Evolutionary conservation across 345 rosid species (phyloP).

Genomic region (Lagerstroemia speciosa): DNA sequence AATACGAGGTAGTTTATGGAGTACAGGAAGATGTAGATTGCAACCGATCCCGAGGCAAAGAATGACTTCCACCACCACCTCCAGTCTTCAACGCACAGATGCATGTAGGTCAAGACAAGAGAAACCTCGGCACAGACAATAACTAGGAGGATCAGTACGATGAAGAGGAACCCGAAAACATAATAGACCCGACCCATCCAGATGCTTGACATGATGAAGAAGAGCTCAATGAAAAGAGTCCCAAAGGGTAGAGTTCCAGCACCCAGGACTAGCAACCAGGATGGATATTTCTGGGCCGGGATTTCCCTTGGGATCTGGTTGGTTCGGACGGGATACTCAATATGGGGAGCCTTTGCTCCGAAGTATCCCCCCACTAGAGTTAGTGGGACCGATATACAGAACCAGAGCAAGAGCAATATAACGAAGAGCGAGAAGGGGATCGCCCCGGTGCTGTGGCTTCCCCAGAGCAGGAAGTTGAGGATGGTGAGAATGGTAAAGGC

Average conservation of each 20-base stretch:
- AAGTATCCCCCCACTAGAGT: conserved; percentile 22
- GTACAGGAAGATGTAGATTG: conserved; percentile 20
- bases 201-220: conserved; percentile 22
- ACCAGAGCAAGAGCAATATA: conserved; percentile 20
- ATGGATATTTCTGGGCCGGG: conserved; percentile 24
- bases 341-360: conserved; percentile 21
- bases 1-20: conserved; percentile 20
- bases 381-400: conserved; percentile 25
- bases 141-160: conserved; percentile 18
- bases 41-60: conserved; percentile 23
- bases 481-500: conserved; percentile 16
- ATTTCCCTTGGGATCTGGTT: conserved; percentile 23
- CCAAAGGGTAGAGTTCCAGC: conserved; percentile 23
- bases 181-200: conserved; percentile 28
- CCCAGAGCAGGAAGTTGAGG: conserved; percentile 20
- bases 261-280: conserved; percentile 19
- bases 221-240: conserved; percentile 21
- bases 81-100: conserved; percentile 24
- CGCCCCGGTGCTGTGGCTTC: conserved; percentile 21
- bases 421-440: conserved; percentile 21
- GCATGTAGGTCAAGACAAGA: conserved; percentile 22
- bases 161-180: conserved; percentile 21
- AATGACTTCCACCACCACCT: conserved; percentile 26
- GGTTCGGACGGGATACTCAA: conserved; percentile 18
- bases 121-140: conserved; percentile 24